phyloP scores from a whole-genome alignment of 805 yeast species.

The Ogataea methanolica region DNA sequence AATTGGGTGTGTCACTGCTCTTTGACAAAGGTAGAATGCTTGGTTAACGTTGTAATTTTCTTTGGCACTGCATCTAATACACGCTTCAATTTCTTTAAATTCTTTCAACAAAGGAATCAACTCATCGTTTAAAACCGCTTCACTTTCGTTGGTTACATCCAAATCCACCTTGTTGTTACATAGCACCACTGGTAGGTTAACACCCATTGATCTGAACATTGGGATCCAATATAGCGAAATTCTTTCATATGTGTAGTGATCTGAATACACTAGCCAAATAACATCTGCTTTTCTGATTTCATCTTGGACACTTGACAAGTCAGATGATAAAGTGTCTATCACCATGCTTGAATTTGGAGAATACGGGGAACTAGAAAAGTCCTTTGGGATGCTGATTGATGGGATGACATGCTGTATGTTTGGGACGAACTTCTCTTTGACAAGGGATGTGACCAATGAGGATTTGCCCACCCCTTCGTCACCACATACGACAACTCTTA shows the following conservation, averaged over 20 bases:
- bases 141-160: conserved; percentile 36
- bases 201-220: conserved; percentile 85
- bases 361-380: conserved; percentile 53
- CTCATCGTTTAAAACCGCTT: conserved; percentile 61
- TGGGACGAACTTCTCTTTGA: conserved; percentile 77
- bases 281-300: conserved; percentile 86
- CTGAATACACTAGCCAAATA: conserved; percentile 90
- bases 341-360: conserved; percentile 65
- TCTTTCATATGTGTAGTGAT: conserved; percentile 91
- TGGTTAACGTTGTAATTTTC: conserved; percentile 82
- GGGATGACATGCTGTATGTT: conserved; percentile 77
- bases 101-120: conserved; percentile 82
- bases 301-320: conserved; percentile 52
- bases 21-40: conserved; percentile 86
- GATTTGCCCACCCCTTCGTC: conserved; percentile 91
- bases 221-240: conserved; percentile 94
- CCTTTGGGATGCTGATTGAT: conserved; percentile 77
- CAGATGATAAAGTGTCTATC: conserved; percentile 76
- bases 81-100: conserved; percentile 90
- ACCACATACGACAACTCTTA: conserved; percentile 88
- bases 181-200: conserved; percentile 86
- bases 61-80: conserved; percentile 84
- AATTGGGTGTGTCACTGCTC: conserved; percentile 90
- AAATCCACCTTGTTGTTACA: conserved; percentile 61
- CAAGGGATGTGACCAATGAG: conserved; percentile 70